Base-by-base conservation (phyloP, 352 stramenopile species). In the Phytophthora litchii region DNA sequence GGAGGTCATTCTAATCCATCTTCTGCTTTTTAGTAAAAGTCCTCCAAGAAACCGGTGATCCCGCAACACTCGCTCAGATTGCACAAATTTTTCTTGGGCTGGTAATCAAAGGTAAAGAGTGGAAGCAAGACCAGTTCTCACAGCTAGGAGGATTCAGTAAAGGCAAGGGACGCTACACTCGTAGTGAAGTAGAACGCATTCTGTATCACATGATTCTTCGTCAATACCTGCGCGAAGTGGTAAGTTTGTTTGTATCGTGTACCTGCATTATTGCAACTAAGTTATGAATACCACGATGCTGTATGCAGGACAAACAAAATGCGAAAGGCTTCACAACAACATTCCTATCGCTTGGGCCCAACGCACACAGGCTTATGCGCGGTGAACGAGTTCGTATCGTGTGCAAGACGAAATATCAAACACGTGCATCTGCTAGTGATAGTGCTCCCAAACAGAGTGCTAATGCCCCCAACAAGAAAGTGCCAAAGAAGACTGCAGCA, bases 171-270 rank as follows among this genome's bases (percentile, higher is more conserved):
- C 79, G 85, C 6, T 95, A 86, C 46, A 70, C 81, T 36, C 75
- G 81, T 17, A 91, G 81, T 50, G 86, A 95, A 73, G 73, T 91
- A 27, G 86, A 95, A 47, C 77, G 86, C 11, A 89, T 95, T 41
- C 58, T 95, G 36, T 94, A 92, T 56, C 84, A 94, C 70, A 95
- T 95, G 86, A 78, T 95, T 45, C 71, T 95, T 57, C 82, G 83
- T 16, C 82, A 95, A 49, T 95, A 93, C 23, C 48, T 94, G 12
- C 70, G 80, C 3, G 86, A 95, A 74, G 49, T 90, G 37, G 77
- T 84, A 64, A 54, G 70, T 3, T 5, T 50, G 25, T 36, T 27
- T 16, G 2, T 9, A 25, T 17, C 4, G 10, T 7, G 3, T 2
- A 34, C 23, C 23, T 27, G 29, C 10, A 34, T 2, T 40, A 37